Percentiles rank a stretch among this genome's conserved stretches.
Conservation (phyloP, 1,284 basidiomycete species). For the Rhodotorula mucilaginosa region DNA sequence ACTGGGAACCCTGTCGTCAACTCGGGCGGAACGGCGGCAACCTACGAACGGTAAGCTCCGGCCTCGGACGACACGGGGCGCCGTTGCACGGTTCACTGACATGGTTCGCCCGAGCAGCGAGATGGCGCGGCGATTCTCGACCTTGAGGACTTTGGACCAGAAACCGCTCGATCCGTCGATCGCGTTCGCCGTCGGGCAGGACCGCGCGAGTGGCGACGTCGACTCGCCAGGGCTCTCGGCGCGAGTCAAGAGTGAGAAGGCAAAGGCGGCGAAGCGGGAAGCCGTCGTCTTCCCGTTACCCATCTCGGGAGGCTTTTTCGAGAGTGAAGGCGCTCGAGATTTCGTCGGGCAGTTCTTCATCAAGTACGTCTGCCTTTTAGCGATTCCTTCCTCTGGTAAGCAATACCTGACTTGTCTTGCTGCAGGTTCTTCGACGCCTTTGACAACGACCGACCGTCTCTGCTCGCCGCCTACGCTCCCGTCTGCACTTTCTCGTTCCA, state of each 20-base stretch:
- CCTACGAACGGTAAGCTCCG: constrained; percentile 63
- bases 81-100: too few species aligned
- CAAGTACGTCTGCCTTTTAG: constrained; percentile 53
- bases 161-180: constrained; percentile 58
- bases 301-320: constrained; percentile 71
- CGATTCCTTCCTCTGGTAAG: too few species aligned
- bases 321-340: constrained; percentile 62
- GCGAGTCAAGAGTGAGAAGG: constrained; percentile 28
- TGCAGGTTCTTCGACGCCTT: constrained; percentile 77
- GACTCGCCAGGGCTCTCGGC: constrained; percentile 25
- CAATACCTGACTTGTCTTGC: constrained; percentile 8
- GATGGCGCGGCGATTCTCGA: constrained; percentile 65
- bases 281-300: constrained; percentile 64
- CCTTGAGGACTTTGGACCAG: constrained; percentile 69
- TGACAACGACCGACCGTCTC: constrained; percentile 68
- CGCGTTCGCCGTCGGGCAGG: constrained; percentile 29
- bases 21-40: constrained; percentile 58
- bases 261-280: constrained; percentile 30
- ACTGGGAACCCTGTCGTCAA: constrained; percentile 73
- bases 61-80: too few species aligned
- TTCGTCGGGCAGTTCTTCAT: constrained; percentile 68
- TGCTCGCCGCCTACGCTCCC: constrained; percentile 74
- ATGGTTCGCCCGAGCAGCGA: constrained; percentile 55
- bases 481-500: constrained; percentile 84
- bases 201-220: neutral